Base-by-base conservation (phyloP, 306 rosid genomes). In the Argentina anserina region DNA sequence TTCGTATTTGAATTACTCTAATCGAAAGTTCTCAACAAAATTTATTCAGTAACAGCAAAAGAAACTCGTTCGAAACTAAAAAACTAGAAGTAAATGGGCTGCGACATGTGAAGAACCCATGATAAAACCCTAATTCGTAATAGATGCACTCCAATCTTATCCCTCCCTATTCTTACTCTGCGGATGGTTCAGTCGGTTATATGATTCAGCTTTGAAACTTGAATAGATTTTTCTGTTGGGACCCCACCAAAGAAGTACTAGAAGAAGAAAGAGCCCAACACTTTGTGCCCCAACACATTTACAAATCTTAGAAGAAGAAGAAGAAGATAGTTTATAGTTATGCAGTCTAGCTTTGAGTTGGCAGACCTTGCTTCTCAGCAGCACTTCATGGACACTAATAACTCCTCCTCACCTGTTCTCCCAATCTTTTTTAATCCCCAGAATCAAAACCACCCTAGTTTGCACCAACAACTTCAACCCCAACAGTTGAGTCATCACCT, bases 291-390 rank as follows among this genome's bases (percentile, higher is more conserved):
- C 3, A 47, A 11, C 36, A 2, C 21, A 9, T 62, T 25, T 9
- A 11, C 28, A 21, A 3, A 4, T 53, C 29, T 25, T 2, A 6
- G 56, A 20, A 20, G 56, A 49, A 5, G 25, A n/a, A n/a, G 11
- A n/a, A 13, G 5, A 14, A 43, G 49, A 5, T 10, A 72, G n/a
- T n/a, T n/a, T 5, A 33, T 13, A 37, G 62, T 43, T 37, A 77
- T 70, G 76, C 76, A 77, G 29, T 70, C 76, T 15, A 70, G 50
- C 49, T 77, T 70, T 63, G 81, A 52, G 28, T 26, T 11, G 8
- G 14, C 55, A 6, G 80, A 61, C 63, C 31, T 46, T 25, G 0
- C 39, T 20, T 14, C 37, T 21, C 76, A 56, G 33, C 67, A 60
- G 39, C 46, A 70, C 5, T 70, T 70, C 4, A 70, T 69, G 70